Conservation (phyloP, 495 filamentous ascomycete species). For the Tricharina praecox region DNA sequence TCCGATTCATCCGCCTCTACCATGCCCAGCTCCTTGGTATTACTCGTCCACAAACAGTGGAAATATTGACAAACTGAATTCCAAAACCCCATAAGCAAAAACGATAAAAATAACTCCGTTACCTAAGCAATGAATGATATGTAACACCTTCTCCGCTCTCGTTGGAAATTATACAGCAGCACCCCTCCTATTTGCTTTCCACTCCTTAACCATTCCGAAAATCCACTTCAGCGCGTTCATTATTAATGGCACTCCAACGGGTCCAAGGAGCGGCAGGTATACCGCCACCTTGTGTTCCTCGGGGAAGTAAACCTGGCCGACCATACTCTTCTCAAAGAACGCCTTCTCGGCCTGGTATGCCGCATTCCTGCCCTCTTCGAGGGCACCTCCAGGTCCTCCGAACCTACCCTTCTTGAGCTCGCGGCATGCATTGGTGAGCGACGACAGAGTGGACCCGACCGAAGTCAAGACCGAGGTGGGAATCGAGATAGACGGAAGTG, state of each 20-base stretch:
- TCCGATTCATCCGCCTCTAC: too few species aligned
- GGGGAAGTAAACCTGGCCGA: constrained; percentile 91
- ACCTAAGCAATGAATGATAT: too few species aligned
- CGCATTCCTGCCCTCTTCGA: constrained; percentile 66
- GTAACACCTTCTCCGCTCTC: background rate
- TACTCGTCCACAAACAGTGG: background rate
- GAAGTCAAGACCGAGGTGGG: constrained; percentile 71
- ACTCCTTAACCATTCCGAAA: constrained; percentile 11
- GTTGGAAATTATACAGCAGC: background rate
- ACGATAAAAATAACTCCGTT: constrained; percentile 3
- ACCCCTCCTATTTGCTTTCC: background rate
- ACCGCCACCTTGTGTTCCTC: constrained; percentile 99
- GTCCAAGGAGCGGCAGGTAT: constrained; percentile 79
- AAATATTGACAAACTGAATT: background rate
- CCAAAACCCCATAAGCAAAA: background rate
- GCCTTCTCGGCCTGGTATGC: constrained; percentile 80
- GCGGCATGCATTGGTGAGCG: constrained; percentile 59
- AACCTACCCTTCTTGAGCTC: constrained; percentile 50
- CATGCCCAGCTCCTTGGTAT: background rate
- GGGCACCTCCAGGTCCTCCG: constrained; percentile 39
- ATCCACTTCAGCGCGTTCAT: constrained; percentile 66
- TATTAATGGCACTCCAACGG: constrained; percentile 75
- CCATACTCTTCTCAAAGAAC: constrained; percentile 99
- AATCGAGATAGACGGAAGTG: constrained; percentile 79
- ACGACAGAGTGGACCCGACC: constrained; percentile 59